Conservation (phyloP, 257 asterid species). For the Marsdenia floribunda region DNA sequence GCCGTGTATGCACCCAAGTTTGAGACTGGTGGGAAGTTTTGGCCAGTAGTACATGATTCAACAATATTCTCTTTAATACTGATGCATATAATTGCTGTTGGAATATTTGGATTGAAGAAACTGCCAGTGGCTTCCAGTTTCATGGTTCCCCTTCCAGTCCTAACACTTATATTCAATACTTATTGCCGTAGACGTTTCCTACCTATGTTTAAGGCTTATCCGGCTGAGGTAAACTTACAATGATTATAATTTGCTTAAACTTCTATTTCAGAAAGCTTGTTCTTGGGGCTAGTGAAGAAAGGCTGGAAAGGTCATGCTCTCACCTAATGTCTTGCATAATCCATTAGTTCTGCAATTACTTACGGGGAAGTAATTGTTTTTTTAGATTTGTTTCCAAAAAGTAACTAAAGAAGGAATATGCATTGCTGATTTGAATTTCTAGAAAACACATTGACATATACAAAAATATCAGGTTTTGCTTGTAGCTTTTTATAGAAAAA, state of each 20-base stretch:
- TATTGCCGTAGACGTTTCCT: slow-evolving; percentile 80
- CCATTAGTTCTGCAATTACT: not conserved
- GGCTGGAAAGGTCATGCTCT: not conserved
- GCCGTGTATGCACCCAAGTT: slow-evolving; percentile 69
- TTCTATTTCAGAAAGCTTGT: not conserved
- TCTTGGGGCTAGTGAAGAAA: not conserved
- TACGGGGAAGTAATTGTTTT: not conserved
- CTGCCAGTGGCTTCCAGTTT: slow-evolving; percentile 78
- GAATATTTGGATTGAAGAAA: slow-evolving; percentile 86
- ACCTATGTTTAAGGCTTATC: slow-evolving; percentile 68
- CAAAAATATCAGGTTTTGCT: not conserved
- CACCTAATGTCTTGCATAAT: not conserved
- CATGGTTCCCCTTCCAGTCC: slow-evolving; percentile 80
- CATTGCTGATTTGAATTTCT: not conserved
- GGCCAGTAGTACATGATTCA: slow-evolving; percentile 92
- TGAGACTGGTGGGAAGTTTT: slow-evolving; percentile 88
- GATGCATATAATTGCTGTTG: slow-evolving; percentile 91
- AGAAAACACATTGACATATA: not conserved
- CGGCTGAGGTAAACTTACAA: slow-evolving; percentile 68
- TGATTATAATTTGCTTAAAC: slow-evolving; percentile 1
- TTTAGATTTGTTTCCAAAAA: not conserved
- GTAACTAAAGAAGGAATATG: not conserved
- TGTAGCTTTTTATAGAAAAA: not conserved
- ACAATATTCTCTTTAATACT: slow-evolving; percentile 69
- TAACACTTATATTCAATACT: slow-evolving; percentile 81